phyloP scores from a whole-genome alignment of 805 yeast genomes.

The Candida golubevii region DNA sequence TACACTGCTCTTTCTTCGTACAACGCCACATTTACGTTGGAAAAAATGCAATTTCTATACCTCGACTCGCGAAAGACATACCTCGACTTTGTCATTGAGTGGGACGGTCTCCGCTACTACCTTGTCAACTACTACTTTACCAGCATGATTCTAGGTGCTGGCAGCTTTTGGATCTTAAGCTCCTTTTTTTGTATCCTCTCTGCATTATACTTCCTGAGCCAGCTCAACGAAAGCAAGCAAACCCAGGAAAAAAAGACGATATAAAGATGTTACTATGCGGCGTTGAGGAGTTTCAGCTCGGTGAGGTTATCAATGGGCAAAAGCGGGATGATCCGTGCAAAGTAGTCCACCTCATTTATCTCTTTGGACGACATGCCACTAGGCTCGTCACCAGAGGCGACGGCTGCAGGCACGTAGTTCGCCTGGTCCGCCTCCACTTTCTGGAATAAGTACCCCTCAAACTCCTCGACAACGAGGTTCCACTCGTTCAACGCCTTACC shows the following conservation, averaged over 20 bases:
- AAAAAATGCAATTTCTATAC: constrained; percentile 6
- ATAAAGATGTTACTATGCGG: constrained; percentile 4
- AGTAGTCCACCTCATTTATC: constrained; percentile 31
- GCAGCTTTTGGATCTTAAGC: constrained; percentile 34
- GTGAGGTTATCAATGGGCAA: constrained; percentile 31
- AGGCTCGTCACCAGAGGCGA: not conserved
- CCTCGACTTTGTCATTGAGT: constrained; percentile 28
- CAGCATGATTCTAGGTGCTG: constrained; percentile 34
- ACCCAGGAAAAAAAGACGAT: not conserved
- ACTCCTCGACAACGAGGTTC: constrained; percentile 43
- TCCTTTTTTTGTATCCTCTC: constrained; percentile 27
- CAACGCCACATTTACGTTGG: constrained; percentile 5
- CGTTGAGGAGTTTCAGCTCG: constrained; percentile 18
- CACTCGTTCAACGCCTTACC: constrained; percentile 54
- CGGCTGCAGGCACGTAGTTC: constrained; percentile 2
- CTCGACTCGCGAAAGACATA: constrained; percentile 10
- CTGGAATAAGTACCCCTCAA: constrained; percentile 36
- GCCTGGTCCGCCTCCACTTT: constrained; percentile 21
- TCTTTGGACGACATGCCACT: constrained; percentile 1
- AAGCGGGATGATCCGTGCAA: constrained; percentile 36
- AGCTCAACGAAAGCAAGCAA: constrained; percentile 6
- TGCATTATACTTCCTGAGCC: constrained; percentile 19
- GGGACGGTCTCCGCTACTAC: constrained; percentile 41
- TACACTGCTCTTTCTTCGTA: not conserved
- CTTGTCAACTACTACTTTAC: constrained; percentile 31